Percentiles rank a stretch among this genome's conserved stretches.
Conservation (phyloP, 208 protist species). For the Acanthamoeba polyphaga region DNA sequence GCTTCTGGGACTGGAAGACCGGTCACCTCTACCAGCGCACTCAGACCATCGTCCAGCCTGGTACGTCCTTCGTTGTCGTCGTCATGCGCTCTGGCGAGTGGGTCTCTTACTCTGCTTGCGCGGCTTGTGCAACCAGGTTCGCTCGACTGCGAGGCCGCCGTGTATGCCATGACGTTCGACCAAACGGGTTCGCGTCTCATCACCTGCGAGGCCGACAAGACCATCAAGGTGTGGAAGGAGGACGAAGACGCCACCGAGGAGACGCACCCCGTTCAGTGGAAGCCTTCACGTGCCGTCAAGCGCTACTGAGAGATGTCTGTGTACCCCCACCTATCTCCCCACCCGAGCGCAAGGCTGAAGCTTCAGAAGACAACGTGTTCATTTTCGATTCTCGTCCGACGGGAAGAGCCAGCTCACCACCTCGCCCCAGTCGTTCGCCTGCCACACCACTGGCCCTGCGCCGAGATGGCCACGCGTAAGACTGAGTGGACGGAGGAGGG, state of each 20-base stretch:
- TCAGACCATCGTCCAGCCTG: constrained; percentile 89
- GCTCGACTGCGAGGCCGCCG: constrained; percentile 94
- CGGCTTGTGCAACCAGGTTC: constrained; percentile 83
- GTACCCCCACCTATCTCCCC: background rate
- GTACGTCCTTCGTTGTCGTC: background rate
- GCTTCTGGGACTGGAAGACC: constrained; percentile 98
- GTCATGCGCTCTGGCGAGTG: background rate
- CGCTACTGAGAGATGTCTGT: background rate
- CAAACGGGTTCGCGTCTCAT: constrained; percentile 98
- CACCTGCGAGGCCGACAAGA: constrained; percentile 99
- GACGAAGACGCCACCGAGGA: constrained; percentile 75
- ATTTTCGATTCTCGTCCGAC: background rate
- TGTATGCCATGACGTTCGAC: constrained; percentile 96
- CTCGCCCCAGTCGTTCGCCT: constrained; percentile 1
- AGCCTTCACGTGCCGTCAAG: constrained; percentile 10
- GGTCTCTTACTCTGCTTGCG: background rate
- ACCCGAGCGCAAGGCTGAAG: background rate
- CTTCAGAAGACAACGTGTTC: background rate
- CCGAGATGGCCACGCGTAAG: background rate
- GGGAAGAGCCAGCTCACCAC: constrained; percentile 2
- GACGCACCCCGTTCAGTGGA: constrained; percentile 34
- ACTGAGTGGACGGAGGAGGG: no score
- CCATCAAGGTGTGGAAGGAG: constrained; percentile 93
- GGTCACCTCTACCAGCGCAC: constrained; percentile 94
- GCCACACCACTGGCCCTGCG: background rate